Percentiles rank a stretch among this genome's conserved stretches.
These are phyloP conservation scores for Kuraishia hungarica DNA, from an alignment of 805 yeast species.

Conservation along the genomic window DNA sequence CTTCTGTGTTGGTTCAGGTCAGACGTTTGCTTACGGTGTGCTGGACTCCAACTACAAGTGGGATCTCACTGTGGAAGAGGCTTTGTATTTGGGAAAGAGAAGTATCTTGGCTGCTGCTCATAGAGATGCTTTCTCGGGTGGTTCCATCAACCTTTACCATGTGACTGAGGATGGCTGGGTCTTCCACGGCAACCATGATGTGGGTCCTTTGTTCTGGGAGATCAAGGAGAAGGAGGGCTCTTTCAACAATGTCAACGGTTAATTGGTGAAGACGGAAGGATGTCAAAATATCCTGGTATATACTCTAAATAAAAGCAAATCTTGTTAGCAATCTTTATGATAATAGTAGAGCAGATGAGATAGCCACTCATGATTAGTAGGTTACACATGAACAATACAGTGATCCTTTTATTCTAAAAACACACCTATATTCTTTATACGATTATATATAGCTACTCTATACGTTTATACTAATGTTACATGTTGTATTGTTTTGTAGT, in stretches of 20 bases:
- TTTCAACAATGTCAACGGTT: conserved; percentile 69
- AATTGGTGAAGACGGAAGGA: conserved; percentile 4
- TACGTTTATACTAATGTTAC: neutral
- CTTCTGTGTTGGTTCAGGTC: conserved; percentile 98
- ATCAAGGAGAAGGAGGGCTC: conserved; percentile 82
- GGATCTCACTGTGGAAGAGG: conserved; percentile 91
- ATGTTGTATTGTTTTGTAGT: neutral
- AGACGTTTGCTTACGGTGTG: conserved; percentile 98
- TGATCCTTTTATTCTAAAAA: neutral
- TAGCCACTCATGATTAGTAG: no score
- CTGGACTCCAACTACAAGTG: conserved; percentile 86
- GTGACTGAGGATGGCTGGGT: conserved; percentile 93
- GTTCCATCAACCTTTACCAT: conserved; percentile 88
- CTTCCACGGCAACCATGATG: conserved; percentile 92
- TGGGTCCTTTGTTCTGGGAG: conserved; percentile 87
- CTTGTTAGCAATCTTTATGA: neutral
- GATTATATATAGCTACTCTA: neutral
- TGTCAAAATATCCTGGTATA: neutral
- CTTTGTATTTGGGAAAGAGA: conserved; percentile 88
- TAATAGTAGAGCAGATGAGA: no score
- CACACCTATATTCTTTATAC: neutral
- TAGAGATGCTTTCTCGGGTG: conserved; percentile 98
- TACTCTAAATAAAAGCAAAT: conserved; percentile 1
- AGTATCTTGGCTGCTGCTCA: conserved; percentile 96
- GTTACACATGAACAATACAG: no score